A percentile compares a stretch with the other conserved stretches of the same genome.
Conservation (phyloP, 495 filamentous ascomycete species). For the Penicillium herquei region DNA sequence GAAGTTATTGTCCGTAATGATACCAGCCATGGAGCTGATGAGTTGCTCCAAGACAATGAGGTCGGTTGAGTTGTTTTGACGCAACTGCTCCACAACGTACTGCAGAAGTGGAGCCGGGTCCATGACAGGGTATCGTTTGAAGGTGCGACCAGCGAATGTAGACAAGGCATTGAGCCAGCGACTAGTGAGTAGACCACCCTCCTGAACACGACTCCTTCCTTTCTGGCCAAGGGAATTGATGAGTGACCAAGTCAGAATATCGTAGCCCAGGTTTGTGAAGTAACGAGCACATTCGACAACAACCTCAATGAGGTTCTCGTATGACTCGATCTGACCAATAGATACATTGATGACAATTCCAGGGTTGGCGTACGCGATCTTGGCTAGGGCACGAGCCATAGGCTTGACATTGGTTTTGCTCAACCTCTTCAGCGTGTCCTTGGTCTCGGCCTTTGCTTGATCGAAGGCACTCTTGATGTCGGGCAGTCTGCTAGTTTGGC, state of each 20-base stretch:
- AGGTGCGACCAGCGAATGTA: slow-evolving; percentile 81
- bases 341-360: slow-evolving; percentile 89
- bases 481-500: slow-evolving; percentile 69
- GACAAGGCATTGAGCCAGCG: slow-evolving; percentile 85
- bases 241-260: slow-evolving; percentile 87
- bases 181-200: slow-evolving; percentile 81
- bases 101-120: slow-evolving; percentile 81
- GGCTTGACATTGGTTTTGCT: slow-evolving; percentile 78
- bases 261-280: slow-evolving; percentile 88
- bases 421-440: slow-evolving; percentile 77
- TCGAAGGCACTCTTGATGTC: slow-evolving; percentile 79
- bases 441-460: slow-evolving; percentile 71
- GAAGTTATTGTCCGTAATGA: slow-evolving; percentile 78
- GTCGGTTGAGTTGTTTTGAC: slow-evolving; percentile 76
- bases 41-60: slow-evolving; percentile 86
- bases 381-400: slow-evolving; percentile 83
- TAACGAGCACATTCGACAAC: slow-evolving; percentile 92
- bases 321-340: slow-evolving; percentile 82
- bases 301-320: slow-evolving; percentile 87
- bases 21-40: slow-evolving; percentile 87
- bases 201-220: slow-evolving; percentile 73
- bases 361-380: slow-evolving; percentile 81
- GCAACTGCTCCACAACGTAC: slow-evolving; percentile 82
- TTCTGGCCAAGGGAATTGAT: slow-evolving; percentile 74
- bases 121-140: slow-evolving; percentile 77